Base-by-base conservation (phyloP, 2,329 filamentous ascomycete species). In the Tolypocladium guangdongense region DNA sequence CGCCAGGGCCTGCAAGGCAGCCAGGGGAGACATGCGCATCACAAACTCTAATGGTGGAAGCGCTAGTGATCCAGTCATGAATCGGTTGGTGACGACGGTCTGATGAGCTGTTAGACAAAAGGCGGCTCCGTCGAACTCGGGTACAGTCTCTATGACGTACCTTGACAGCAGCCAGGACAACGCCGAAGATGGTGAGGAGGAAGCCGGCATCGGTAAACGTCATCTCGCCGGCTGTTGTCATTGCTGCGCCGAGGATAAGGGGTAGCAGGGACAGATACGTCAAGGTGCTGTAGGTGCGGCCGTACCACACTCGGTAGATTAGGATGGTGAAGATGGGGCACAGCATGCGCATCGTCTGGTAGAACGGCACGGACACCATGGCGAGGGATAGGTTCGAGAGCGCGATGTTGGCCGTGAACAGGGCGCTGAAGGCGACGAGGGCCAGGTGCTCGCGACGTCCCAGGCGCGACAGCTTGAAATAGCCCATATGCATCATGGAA, bases 301-400 rank as follows among this genome's bases (percentile, higher is more conserved):
- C 65, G 64, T 79, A 83, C 62, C 74, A 74, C 50, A 79, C 62
- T 51, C 78, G 77, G 70, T 81, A 83, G 63, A 84, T 81, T 57
- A 81, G 64, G 53, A 83, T 78, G 51, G 81, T 82, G 63, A 83
- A 81, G 60, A 83, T 74, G 32, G 82, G 81, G 55, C 75, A 79
- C 22, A 80, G 78, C 56, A 81, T 82, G 57, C 81, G 76, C 66
- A 84, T 77, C 54, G 82, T 80, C 64, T 84, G 81, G 65, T 84
- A 82, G 66, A 84, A 84, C 2, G 82, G 78, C n/a, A 84, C 78
- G 0, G 81, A 83, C 38, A 82, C 80, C 74, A 81, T 75, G 56
- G 70, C 71, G 38, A 83, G 71, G n/a, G 80, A 83, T 27, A 82
- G 72, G 66, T 83, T 83, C n/a, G 78, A 82, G 47, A 82, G 76